Evolutionary conservation across 2,329 filamentous ascomycete genomes (phyloP).

Genomic region (Paecilomyces fulvus): DNA sequence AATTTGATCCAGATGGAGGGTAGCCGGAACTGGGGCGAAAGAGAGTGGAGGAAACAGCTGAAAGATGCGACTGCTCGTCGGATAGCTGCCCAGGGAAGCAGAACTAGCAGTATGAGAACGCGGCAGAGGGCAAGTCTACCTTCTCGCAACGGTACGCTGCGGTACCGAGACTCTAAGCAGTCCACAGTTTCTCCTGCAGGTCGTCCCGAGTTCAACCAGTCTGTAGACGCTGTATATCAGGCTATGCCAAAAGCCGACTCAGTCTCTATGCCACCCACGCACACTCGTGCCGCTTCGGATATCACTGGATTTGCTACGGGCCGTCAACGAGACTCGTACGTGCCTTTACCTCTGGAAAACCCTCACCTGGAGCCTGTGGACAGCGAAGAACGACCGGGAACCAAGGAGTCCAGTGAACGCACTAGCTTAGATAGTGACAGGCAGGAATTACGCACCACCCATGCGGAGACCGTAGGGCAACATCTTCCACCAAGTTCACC

Average conservation of each 20-base stretch:
- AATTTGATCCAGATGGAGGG: slow-evolving; percentile 69
- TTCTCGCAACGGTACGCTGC: slow-evolving; percentile 25
- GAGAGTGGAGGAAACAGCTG: slow-evolving; percentile 79
- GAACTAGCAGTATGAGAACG: slow-evolving; percentile 48
- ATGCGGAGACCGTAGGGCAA: slow-evolving; percentile 23
- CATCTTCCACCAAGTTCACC: slow-evolving; percentile 45
- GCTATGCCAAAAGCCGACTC: slow-evolving; percentile 17
- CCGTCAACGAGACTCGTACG: slow-evolving; percentile 2
- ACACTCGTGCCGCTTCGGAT: slow-evolving; percentile 25
- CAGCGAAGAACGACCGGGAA: slow-evolving; percentile 13
- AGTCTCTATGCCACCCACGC: slow-evolving; percentile 11
- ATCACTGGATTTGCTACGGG: slow-evolving; percentile 15
- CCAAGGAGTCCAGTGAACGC: slow-evolving; percentile 23
- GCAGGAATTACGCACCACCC: slow-evolving; percentile 12
- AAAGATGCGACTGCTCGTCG: slow-evolving; percentile 70
- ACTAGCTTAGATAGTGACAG: slow-evolving; percentile 34
- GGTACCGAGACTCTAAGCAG: slow-evolving; percentile 19
- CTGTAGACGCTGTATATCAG: slow-evolving; percentile 26
- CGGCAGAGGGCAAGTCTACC: slow-evolving; percentile 30
- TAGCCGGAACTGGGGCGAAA: slow-evolving; percentile 70
- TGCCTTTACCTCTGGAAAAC: slow-evolving; percentile 8
- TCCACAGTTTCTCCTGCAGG: slow-evolving; percentile 11
- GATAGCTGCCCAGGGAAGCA: slow-evolving; percentile 29
- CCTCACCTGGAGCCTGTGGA: background rate
- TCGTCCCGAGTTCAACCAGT: slow-evolving; percentile 24